A percentile compares a stretch with the other conserved stretches of the same genome.
Evolutionary conservation across 75 land plant genomes (phyloP).

Genomic region (Pinus taeda): DNA sequence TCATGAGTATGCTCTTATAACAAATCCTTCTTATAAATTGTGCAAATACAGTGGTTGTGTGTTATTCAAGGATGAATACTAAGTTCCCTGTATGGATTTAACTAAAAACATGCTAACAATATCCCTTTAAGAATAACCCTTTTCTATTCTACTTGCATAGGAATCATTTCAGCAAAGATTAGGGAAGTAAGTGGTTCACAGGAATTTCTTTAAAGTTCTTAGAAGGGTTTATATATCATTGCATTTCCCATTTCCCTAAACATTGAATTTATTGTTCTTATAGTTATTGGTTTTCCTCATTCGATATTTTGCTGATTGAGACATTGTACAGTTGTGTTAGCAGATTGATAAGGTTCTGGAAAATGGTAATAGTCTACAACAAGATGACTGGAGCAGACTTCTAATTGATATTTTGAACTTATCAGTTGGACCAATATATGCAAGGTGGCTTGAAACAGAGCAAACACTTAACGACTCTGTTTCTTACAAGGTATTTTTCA

Average conservation of each 20-base stretch:
- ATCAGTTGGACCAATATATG: conserved; percentile 6
- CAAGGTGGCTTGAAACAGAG: not conserved
- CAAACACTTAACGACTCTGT: not conserved
- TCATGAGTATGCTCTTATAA: too few relatives aligned
- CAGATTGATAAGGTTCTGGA: conserved; percentile 9
- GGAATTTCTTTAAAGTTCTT: not conserved
- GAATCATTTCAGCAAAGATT: not conserved
- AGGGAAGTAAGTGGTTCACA: not conserved
- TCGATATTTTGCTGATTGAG: conserved; percentile 6
- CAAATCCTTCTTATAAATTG: too few relatives aligned
- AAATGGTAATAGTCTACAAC: not conserved
- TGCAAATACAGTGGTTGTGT: too few relatives aligned
- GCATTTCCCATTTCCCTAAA: not conserved
- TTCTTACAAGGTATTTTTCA: conserved; percentile 2
- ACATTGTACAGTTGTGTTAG: conserved; percentile 9
- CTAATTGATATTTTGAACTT: conserved; percentile 3
- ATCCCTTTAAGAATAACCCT: too few relatives aligned
- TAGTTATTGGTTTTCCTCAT: not conserved
- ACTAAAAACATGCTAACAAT: too few relatives aligned
- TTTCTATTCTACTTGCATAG: not conserved
- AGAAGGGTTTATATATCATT: not conserved
- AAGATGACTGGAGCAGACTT: not conserved
- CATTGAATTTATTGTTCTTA: not conserved
- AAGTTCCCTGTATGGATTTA: too few relatives aligned
- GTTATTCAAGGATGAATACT: too few relatives aligned